Evolutionary conservation across 352 stramenopile genomes (phyloP).

Genomic region (Phytophthora aleatoria): DNA sequence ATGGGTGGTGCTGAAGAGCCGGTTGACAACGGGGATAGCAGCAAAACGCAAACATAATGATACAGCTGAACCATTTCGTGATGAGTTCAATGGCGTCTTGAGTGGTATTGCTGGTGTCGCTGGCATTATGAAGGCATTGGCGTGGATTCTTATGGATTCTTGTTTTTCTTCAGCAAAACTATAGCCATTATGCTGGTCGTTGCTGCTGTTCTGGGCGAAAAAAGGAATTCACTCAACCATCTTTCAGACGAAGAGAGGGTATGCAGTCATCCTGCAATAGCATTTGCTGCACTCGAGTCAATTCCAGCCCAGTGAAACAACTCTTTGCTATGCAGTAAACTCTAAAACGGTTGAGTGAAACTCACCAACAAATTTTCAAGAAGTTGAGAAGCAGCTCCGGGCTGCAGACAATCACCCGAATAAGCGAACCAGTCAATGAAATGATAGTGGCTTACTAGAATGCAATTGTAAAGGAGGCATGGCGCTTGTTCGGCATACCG

Average conservation of each 20-base stretch:
- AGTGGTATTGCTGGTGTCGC: neutral
- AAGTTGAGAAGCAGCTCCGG: too few relatives aligned
- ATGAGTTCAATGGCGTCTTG: neutral
- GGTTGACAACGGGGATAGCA: slow-evolving; percentile 1
- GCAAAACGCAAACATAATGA: slow-evolving; percentile 10
- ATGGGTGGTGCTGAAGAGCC: slow-evolving; percentile 21
- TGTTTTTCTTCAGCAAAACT: neutral
- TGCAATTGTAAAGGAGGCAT: too few relatives aligned
- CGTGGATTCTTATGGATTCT: neutral
- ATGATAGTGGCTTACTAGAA: too few relatives aligned
- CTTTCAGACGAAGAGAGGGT: neutral
- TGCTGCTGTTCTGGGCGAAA: neutral
- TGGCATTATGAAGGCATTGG: neutral
- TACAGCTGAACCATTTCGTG: slow-evolving; percentile 1
- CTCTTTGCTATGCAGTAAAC: too few relatives aligned
- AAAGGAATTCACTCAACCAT: neutral
- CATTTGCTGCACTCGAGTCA: neutral
- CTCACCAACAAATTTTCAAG: too few relatives aligned
- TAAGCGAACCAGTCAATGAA: too few relatives aligned
- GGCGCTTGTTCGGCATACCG: too few relatives aligned
- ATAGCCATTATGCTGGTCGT: neutral
- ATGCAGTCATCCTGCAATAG: neutral
- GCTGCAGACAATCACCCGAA: too few relatives aligned
- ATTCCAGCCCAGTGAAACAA: too few relatives aligned
- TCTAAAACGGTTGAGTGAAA: too few relatives aligned